Percentiles rank a stretch among this genome's conserved stretches.
These are phyloP conservation scores for Vaccinium macrocarpon DNA, from an alignment of 148 eudicot genomes.

Conservation along the genomic window DNA sequence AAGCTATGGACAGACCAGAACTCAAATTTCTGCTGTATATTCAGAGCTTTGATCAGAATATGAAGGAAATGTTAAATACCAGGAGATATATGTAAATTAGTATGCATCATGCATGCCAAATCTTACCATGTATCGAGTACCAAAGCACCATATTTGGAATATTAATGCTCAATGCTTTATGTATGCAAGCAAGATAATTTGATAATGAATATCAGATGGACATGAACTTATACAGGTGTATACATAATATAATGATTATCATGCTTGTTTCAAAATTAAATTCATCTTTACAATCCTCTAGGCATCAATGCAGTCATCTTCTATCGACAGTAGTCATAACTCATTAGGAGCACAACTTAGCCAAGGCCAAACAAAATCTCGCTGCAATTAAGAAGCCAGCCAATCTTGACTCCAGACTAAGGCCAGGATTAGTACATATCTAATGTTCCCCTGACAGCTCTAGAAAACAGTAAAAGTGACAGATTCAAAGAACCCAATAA, in stretches of 20 bases:
- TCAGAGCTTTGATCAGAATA: constrained; percentile 5
- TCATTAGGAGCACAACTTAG: constrained; percentile 7
- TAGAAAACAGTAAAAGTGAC: background rate
- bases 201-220: background rate
- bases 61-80: background rate
- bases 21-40: constrained; percentile 38
- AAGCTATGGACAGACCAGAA: constrained; percentile 53
- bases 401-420: background rate
- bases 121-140: background rate
- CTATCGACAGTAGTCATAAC: background rate
- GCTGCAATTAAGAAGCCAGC: background rate
- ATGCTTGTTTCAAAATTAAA: background rate
- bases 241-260: background rate
- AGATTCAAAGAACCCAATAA: background rate
- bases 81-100: background rate
- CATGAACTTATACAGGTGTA: background rate
- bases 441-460: background rate
- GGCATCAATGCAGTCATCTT: background rate
- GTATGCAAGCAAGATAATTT: background rate
- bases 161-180: background rate
- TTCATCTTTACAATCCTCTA: background rate
- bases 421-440: background rate
- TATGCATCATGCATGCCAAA: background rate
- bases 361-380: background rate
- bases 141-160: background rate